Base-by-base conservation (phyloP, 164 flowering plant species). In the Macadamia tetraphylla region DNA sequence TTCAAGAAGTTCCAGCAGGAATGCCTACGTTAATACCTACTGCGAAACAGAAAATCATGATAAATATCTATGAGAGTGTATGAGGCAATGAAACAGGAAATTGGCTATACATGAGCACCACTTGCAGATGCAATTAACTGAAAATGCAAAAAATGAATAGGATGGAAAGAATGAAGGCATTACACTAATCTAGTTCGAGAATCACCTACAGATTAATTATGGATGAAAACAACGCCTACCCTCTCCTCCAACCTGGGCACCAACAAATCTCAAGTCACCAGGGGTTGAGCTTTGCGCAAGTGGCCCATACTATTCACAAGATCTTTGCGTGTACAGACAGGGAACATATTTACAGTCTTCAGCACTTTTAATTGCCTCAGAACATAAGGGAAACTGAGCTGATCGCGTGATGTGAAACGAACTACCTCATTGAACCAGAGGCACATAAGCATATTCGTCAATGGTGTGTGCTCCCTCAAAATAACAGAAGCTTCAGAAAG, bases 351-450 rank as follows among this genome's bases (percentile, higher is more conserved):
- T 72, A 92, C 79, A 74, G 82, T 77, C 70, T 82, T 83, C 53
- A 83, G 78, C 43, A 77, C 80, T 51, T 83, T 86, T 79, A 90
- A 70, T 63, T 85, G 85, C 89, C 98, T 85, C 11, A 89, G 83
- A 35, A 90, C 94, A 67, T 85, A 94, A 17, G 99, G 99, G 68
- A 94, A 94, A 76, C 99, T 94, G 46, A 94, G 86, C 76, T 92
- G 97, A 81, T 92, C 99, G 31, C 98, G 80, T 1, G 99, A 92
- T 42, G 99, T 94, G 77, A 92, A 94, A 1, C 96, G 88, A 60
- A 90, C 98, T 43, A 87, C 98, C 81, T 94, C 99, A 76, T 90
- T 92, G 67, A 94, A 94, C 99, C 98, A 94, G 18, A 89, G 84
- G 84, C 98, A 94, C 96, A 84, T 90, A 71, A 94, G 80, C 68